phyloP scores from a whole-genome alignment of 371 early-diverging fungal species.

The Circinella minor region DNA sequence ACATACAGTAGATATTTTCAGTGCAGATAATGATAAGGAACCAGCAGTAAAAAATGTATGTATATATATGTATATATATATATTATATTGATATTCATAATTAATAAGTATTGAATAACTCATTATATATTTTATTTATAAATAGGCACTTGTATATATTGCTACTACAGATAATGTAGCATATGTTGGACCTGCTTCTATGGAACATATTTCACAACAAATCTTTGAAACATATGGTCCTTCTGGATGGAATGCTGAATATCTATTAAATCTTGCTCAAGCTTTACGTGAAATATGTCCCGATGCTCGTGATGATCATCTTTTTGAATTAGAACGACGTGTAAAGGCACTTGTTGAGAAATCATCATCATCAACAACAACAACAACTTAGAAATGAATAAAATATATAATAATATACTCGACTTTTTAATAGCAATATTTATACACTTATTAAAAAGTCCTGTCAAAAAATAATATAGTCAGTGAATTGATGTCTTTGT shows the following conservation, averaged over 20 bases:
- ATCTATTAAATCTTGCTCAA: conserved; percentile 71
- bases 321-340: conserved; percentile 61
- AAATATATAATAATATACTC: no score
- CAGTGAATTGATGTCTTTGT: no score
- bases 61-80: no score
- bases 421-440: no score
- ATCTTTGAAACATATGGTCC: conserved; percentile 77
- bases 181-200: conserved; percentile 78
- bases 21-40: conserved; percentile 38
- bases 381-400: no score
- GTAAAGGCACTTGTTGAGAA: conserved; percentile 37
- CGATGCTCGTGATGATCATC: conserved; percentile 63
- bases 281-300: conserved; percentile 68
- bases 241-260: conserved; percentile 81
- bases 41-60: conserved; percentile 60
- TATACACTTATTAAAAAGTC: no score
- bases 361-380: background rate
- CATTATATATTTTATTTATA: background rate
- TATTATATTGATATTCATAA: background rate
- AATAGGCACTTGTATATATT: conserved; percentile 80
- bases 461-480: no score
- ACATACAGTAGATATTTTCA: conserved; percentile 73
- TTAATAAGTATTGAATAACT: no score
- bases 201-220: conserved; percentile 73
- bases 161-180: conserved; percentile 81